A percentile compares a stretch with the other conserved stretches of the same genome.
These are phyloP conservation scores for barley (Hordeum vulgare) DNA, from an alignment of 176 grass and related monocot genomes.

Conservation along the genomic window DNA sequence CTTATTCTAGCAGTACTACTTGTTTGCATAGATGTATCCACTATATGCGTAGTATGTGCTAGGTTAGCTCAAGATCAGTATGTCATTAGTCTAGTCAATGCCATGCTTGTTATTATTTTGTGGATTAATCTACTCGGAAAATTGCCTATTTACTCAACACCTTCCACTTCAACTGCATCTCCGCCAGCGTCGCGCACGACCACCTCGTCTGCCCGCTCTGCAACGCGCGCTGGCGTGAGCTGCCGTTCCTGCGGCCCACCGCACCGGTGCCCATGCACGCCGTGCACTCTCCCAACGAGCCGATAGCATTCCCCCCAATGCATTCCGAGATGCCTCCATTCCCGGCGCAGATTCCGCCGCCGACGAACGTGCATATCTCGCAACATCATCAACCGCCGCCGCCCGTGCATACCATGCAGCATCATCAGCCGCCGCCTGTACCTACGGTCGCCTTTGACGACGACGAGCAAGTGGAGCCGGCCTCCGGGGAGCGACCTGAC, in stretches of 20 bases:
- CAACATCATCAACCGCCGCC: too few species aligned
- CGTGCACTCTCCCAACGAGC: neutral
- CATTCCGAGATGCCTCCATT: too few species aligned
- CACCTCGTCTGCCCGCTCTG: constrained; percentile 70
- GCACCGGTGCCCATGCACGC: neutral
- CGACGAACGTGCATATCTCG: too few species aligned
- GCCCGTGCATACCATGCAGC: neutral
- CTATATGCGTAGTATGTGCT: too few species aligned
- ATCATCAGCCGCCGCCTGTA: neutral
- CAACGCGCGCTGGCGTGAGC: constrained; percentile 44
- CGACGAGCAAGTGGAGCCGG: constrained; percentile 14
- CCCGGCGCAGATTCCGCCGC: too few species aligned
- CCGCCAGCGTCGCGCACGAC: constrained; percentile 39
- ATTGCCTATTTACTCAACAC: too few species aligned
- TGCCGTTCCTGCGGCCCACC: constrained; percentile 23
- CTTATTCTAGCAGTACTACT: too few species aligned
- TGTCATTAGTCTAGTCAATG: too few species aligned
- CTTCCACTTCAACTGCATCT: constrained; percentile 74
- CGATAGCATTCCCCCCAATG: neutral
- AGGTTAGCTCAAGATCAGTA: too few species aligned
- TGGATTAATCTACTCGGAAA: too few species aligned
- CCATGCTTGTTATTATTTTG: too few species aligned
- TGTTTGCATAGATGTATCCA: too few species aligned
- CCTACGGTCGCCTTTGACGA: constrained; percentile 13
- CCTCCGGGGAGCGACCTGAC: neutral